A percentile compares a stretch with the other conserved stretches of the same genome.
Evolutionary conservation across 345 rosid species (phyloP).

Genomic region (Lepidium didymum): DNA sequence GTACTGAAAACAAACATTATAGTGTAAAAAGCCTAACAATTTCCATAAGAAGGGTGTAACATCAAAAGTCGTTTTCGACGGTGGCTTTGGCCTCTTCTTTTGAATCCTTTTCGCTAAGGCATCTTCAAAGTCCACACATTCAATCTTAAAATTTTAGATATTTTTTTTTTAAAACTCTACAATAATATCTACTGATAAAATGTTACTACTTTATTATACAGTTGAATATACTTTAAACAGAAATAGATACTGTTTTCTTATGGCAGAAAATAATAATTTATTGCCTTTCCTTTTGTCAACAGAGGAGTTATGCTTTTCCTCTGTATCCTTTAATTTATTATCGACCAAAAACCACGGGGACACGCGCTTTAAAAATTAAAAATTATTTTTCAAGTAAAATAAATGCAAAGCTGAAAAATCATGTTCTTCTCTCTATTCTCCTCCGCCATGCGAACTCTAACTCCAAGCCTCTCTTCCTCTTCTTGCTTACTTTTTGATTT

Average conservation of each 20-base stretch:
- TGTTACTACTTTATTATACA: neutral
- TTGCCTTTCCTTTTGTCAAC: neutral
- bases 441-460: conserved; percentile 28
- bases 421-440: conserved; percentile 12
- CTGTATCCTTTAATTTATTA: conserved; percentile 9
- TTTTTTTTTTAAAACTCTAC: neutral
- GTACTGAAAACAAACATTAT: neutral
- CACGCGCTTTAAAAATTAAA: conserved; percentile 17
- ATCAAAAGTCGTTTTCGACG: conserved; percentile 10
- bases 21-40: neutral
- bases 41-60: neutral
- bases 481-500: neutral
- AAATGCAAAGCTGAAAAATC: conserved; percentile 13
- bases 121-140: conserved; percentile 13
- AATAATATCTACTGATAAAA: neutral
- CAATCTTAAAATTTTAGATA: neutral
- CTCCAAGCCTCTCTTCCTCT: conserved; percentile 7
- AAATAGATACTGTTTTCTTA: neutral
- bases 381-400: neutral
- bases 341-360: conserved; percentile 23
- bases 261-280: neutral
- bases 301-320: neutral
- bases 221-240: neutral
- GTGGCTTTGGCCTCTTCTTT: conserved; percentile 18
- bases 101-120: conserved; percentile 5